Evolutionary conservation across 768 basidiomycete species (phyloP).

Genomic region (Xerocomus spinulosus): DNA sequence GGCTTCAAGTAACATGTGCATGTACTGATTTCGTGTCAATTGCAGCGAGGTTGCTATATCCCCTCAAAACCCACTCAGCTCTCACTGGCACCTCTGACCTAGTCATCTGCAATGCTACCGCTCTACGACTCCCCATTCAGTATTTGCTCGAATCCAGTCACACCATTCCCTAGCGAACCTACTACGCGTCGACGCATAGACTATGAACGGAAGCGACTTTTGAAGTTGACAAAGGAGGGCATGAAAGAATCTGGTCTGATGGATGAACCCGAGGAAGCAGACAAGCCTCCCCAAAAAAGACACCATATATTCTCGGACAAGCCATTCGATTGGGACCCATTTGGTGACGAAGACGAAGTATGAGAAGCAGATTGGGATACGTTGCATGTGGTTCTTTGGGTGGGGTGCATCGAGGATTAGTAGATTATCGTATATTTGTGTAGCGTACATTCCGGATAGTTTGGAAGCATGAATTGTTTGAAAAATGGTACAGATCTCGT

Average conservation of each 20-base stretch:
- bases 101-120: slow-evolving; percentile 29
- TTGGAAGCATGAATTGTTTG: too few species aligned
- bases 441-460: slow-evolving; percentile 4
- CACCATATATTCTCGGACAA: slow-evolving; percentile 27
- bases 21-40: too few species aligned
- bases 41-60: too few species aligned
- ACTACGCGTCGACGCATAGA: slow-evolving; percentile 28
- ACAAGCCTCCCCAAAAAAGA: slow-evolving; percentile 20
- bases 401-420: background rate
- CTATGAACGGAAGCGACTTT: slow-evolving; percentile 26
- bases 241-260: slow-evolving; percentile 25
- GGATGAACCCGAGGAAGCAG: slow-evolving; percentile 19
- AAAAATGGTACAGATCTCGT: too few species aligned
- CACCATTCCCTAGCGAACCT: slow-evolving; percentile 26
- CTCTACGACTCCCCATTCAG: slow-evolving; percentile 22
- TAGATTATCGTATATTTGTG: slow-evolving; percentile 8
- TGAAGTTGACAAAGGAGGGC: slow-evolving; percentile 27
- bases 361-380: background rate
- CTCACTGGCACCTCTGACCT: background rate
- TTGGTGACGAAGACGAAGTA: slow-evolving; percentile 25
- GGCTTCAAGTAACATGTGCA: too few species aligned
- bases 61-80: too few species aligned
- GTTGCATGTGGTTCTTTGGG: background rate
- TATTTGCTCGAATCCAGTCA: slow-evolving; percentile 28
- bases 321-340: slow-evolving; percentile 30